Conservation (phyloP, 331 rosid genomes). For the Rhamnella rubrinervis region DNA sequence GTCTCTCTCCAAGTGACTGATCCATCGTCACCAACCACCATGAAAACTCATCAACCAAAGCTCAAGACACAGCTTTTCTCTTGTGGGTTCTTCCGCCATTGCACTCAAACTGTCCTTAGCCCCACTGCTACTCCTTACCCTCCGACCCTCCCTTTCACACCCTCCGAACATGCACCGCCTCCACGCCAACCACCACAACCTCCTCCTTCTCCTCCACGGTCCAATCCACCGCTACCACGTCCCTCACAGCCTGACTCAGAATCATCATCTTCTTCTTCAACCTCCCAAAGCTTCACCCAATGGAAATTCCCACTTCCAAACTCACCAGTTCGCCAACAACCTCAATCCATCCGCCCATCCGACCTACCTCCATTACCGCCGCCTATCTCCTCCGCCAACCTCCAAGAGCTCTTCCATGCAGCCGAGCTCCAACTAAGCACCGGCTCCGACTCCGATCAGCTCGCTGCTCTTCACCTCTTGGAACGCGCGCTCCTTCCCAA, state of each 20-base stretch:
- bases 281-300: slow-evolving; percentile 96
- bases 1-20: neutral
- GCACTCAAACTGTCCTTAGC: slow-evolving; percentile 77
- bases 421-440: slow-evolving; percentile 68
- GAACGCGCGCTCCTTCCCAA: slow-evolving; percentile 80
- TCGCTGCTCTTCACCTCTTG: slow-evolving; percentile 63
- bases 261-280: slow-evolving; percentile 79
- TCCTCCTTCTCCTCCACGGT: slow-evolving; percentile 1
- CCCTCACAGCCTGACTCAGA: slow-evolving; percentile 44
- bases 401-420: slow-evolving; percentile 70
- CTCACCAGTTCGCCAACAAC: slow-evolving; percentile 20
- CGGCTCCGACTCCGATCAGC: slow-evolving; percentile 52
- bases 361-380: slow-evolving; percentile 17
- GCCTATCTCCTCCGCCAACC: slow-evolving; percentile 38
- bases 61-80: slow-evolving; percentile 92
- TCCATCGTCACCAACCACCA: slow-evolving; percentile 18
- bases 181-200: slow-evolving; percentile 14
- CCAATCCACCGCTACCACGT: slow-evolving; percentile 14
- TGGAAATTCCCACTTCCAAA: slow-evolving; percentile 73
- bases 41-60: slow-evolving; percentile 82
- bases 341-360: slow-evolving; percentile 10
- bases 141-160: slow-evolving; percentile 34
- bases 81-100: slow-evolving; percentile 87
- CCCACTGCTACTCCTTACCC: slow-evolving; percentile 58
- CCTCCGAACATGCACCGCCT: slow-evolving; percentile 20